These are phyloP conservation scores for Starmerella sirachaensis DNA, from an alignment of 805 yeast species.

Conservation along the genomic window DNA sequence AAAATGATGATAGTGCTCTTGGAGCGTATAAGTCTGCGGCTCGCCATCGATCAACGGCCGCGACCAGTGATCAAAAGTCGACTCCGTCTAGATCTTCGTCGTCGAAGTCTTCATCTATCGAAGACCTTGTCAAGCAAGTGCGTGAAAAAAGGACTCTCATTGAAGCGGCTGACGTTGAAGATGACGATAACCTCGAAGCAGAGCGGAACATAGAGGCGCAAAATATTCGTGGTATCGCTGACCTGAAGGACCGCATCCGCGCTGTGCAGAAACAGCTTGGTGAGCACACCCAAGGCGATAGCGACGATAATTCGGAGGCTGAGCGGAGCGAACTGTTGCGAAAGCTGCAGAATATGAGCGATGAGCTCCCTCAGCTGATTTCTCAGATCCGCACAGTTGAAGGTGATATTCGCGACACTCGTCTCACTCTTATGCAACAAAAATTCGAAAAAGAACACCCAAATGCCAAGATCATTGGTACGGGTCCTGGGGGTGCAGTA, in stretches of 20 bases:
- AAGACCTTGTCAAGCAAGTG: conserved; percentile 49
- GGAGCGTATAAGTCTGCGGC: conserved; percentile 51
- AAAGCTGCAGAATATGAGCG: conserved; percentile 52
- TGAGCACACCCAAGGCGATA: conserved; percentile 9
- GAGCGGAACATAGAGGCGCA: conserved; percentile 30
- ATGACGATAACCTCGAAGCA: conserved; percentile 28
- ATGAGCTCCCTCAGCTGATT: conserved; percentile 60
- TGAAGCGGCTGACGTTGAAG: conserved; percentile 57
- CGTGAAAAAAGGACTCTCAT: conserved; percentile 61
- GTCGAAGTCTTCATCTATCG: conserved; percentile 26
- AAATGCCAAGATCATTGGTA: conserved; percentile 55
- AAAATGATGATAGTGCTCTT: conserved; percentile 53
- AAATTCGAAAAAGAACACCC: conserved; percentile 54
- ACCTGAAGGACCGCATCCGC: conserved; percentile 48
- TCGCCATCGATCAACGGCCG: conserved; percentile 37
- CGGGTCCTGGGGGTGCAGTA: conserved; percentile 77
- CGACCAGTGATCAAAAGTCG: neutral
- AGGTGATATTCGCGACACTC: conserved; percentile 52
- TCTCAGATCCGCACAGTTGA: conserved; percentile 52
- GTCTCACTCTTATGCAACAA: conserved; percentile 50
- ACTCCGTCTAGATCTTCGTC: conserved; percentile 7
- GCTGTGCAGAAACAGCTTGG: conserved; percentile 33
- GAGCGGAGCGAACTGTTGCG: conserved; percentile 36
- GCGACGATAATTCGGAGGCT: conserved; percentile 20
- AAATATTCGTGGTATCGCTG: conserved; percentile 47